These are phyloP conservation scores for Chaetomium sp. DNA, from an alignment of 2,329 filamentous ascomycete genomes.

Conservation along the genomic window DNA sequence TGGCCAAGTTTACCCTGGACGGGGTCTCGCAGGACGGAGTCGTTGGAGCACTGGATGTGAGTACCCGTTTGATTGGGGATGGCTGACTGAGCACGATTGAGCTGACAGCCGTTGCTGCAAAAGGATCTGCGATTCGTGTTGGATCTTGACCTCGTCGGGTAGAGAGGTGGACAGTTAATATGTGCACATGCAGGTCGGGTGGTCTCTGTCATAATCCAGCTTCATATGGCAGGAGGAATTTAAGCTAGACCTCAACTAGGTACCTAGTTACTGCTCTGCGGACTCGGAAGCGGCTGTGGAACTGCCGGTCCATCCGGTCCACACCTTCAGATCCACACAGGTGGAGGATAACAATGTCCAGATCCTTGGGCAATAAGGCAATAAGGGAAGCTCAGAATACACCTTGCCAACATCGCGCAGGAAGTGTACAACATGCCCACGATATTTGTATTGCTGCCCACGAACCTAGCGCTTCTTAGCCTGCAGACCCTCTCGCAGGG, in stretches of 20 bases:
- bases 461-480: too few relatives aligned
- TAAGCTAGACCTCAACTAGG: not conserved
- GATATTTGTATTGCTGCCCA: not conserved
- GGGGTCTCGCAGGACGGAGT: not conserved
- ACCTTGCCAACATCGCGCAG: constrained; percentile 4
- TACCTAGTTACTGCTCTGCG: not conserved
- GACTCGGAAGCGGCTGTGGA: constrained; percentile 1
- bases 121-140: not conserved
- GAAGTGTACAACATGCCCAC: constrained; percentile 8
- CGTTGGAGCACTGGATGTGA: constrained; percentile 1
- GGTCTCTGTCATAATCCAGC: too few relatives aligned
- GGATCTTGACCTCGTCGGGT: not conserved
- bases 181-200: too few relatives aligned
- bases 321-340: not conserved
- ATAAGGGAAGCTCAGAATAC: constrained; percentile 2
- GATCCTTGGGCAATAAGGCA: constrained; percentile 1
- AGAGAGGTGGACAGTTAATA: too few relatives aligned
- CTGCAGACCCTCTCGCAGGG: too few relatives aligned
- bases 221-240: not conserved
- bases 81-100: not conserved
- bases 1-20: constrained; percentile 2
- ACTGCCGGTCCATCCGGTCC: not conserved
- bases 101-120: not conserved
- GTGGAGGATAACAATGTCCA: constrained; percentile 4
- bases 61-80: not conserved